Conservation (phyloP, 306 rosid genomes). For the Vicia faba region DNA sequence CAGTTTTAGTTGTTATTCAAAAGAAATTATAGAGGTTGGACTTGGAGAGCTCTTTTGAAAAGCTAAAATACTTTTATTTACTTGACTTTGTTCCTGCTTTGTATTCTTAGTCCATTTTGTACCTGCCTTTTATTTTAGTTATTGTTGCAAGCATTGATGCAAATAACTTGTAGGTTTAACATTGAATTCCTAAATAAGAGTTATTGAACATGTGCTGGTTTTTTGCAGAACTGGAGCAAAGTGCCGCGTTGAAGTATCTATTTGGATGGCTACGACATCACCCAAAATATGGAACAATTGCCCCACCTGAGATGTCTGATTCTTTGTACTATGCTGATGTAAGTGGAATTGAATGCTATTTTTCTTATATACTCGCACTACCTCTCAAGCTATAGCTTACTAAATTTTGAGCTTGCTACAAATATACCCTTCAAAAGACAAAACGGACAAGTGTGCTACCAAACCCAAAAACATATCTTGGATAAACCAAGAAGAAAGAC, state of each 20-base stretch:
- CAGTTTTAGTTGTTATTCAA: conserved; percentile 10
- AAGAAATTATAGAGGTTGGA: conserved; percentile 24
- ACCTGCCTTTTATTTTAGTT: conserved; percentile 21
- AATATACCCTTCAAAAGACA: background rate
- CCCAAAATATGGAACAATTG: conserved; percentile 80
- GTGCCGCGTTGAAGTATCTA: conserved; percentile 80
- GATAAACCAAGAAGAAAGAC: background rate
- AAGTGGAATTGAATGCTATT: conserved; percentile 44
- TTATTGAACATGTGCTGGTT: conserved; percentile 28
- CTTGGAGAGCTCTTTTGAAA: conserved; percentile 10
- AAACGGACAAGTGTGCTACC: background rate
- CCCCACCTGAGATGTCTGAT: conserved; percentile 71
- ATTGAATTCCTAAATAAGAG: conserved; percentile 21
- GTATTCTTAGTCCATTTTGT: conserved; percentile 30
- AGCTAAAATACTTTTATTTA: conserved; percentile 26
- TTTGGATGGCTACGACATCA: conserved; percentile 90
- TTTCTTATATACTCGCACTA: background rate
- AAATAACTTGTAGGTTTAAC: conserved; percentile 25
- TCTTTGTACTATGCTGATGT: conserved; percentile 90
- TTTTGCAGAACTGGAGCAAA: conserved; percentile 89
- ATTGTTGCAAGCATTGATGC: conserved; percentile 33
- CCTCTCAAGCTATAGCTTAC: background rate
- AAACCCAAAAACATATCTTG: background rate
- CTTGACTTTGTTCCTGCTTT: conserved; percentile 8
- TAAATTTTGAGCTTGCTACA: background rate